Percentiles rank a stretch among this genome's conserved stretches.
Conservation (phyloP, 164 flowering plant species). For the Magnolia kwangsiensis region DNA sequence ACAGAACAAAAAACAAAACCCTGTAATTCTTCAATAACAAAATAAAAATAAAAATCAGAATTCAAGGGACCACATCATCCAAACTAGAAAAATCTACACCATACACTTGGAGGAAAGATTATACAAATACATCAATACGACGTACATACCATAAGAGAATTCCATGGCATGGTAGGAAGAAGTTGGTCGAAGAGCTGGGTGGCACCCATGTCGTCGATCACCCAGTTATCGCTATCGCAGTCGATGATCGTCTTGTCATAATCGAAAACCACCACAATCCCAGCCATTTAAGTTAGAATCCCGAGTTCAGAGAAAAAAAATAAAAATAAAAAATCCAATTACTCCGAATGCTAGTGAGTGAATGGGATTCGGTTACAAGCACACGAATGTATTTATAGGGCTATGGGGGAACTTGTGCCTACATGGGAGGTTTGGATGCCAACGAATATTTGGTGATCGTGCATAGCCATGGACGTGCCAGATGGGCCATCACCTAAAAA, state of each 20-base stretch:
- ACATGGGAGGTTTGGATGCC: not conserved
- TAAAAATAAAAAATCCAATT: too few relatives aligned
- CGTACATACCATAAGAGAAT: constrained; percentile 59
- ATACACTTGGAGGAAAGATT: not conserved
- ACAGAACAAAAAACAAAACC: too few relatives aligned
- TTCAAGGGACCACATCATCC: not conserved
- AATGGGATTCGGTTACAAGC: too few relatives aligned
- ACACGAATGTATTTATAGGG: too few relatives aligned
- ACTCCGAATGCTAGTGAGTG: too few relatives aligned
- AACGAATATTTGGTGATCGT: not conserved
- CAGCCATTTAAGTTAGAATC: not conserved
- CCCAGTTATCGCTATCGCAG: constrained; percentile 81
- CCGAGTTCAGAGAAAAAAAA: too few relatives aligned
- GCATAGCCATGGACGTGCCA: not conserved
- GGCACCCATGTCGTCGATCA: constrained; percentile 61
- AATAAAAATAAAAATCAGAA: not conserved
- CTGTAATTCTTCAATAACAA: not conserved
- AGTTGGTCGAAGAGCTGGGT: constrained; percentile 53
- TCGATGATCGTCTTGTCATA: constrained; percentile 84
- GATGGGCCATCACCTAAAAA: not conserved
- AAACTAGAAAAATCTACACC: not conserved
- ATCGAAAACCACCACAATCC: constrained; percentile 62
- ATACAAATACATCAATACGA: not conserved
- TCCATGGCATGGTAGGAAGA: constrained; percentile 71
- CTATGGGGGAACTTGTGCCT: not conserved